Base-by-base conservation (phyloP, 768 basidiomycete species). In the Collybia sordida region DNA sequence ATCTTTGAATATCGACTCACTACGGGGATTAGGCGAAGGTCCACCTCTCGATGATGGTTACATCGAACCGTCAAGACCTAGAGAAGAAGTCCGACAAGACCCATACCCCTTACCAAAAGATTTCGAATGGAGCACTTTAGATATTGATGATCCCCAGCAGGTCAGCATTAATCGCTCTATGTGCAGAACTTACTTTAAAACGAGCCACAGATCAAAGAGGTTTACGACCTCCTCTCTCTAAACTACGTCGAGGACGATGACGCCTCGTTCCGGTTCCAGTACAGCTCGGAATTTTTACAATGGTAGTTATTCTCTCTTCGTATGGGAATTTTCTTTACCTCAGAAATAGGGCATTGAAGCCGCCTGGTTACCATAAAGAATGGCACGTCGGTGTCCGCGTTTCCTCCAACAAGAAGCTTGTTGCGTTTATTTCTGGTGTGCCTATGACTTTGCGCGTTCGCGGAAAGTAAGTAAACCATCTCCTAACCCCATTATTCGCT, bases 371-470 rank as follows among this genome's bases (percentile, higher is more conserved):
- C 65, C 73, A 82, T 61, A 85, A 86, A 54, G 92, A 96, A 65
- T 98, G 97, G 97, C 95, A 98, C 64, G 70, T 98, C 49, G 97
- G 95, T 25, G 93, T 99, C 17, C 85, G 97, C 19, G 93, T 96
- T 4, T 80, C 83, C 17, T 86, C 90, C 9, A 97, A 87, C 59
- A 88, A 89, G 67, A 98, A 94, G 66, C 80, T 99, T 1, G 93
- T 99, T 17, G 97, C 92, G 2, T 99, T 98, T 66, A 98, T 99
- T 55, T 88, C 92, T 15, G 97, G 93, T 35, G 83, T 98, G 19
- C 94, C 95, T 3, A 76, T 98, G 51, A 82, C 80, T 5, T 70
- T 98, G 9, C 86, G 88, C n/a, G 88, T 97, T 7, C 86, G 95
- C 37, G 69, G 79, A 50, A 84, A 86, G 96, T 97, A 59, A 65